Evolutionary conservation across 2,329 filamentous ascomycete genomes (phyloP).

Genomic region (Monilinia vaccinii-corymbosi): DNA sequence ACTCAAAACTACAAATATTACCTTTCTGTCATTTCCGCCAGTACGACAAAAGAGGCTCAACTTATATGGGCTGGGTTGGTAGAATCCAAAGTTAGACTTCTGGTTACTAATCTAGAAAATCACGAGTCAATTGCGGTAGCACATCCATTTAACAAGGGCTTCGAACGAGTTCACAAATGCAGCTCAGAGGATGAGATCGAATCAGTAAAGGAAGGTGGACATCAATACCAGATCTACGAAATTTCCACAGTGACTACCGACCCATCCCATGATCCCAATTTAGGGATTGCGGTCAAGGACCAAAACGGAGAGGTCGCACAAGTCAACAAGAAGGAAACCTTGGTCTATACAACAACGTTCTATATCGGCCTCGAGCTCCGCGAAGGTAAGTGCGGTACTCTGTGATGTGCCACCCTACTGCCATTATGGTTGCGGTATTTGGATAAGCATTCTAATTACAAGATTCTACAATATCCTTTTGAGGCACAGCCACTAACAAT

Average conservation of each 20-base stretch:
- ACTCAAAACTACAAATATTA: slow-evolving; percentile 93
- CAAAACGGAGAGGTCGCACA: slow-evolving; percentile 26
- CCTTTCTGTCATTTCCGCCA: slow-evolving; percentile 75
- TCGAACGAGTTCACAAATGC: slow-evolving; percentile 71
- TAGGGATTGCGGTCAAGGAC: slow-evolving; percentile 33
- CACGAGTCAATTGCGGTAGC: slow-evolving; percentile 74
- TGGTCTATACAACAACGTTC: slow-evolving; percentile 80
- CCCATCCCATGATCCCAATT: slow-evolving; percentile 36
- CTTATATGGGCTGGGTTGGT: slow-evolving; percentile 85
- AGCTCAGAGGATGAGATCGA: slow-evolving; percentile 51
- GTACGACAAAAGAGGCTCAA: slow-evolving; percentile 74
- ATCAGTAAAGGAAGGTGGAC: slow-evolving; percentile 51
- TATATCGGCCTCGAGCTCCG: slow-evolving; percentile 83
- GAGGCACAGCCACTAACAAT: slow-evolving; percentile 29
- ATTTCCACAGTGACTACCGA: slow-evolving; percentile 27
- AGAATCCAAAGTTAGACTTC: slow-evolving; percentile 81
- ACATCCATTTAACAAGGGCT: slow-evolving; percentile 87
- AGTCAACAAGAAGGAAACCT: slow-evolving; percentile 24
- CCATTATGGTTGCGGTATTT: background rate
- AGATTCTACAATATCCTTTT: background rate
- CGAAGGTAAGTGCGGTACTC: slow-evolving; percentile 47
- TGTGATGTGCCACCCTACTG: background rate
- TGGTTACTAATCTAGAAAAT: slow-evolving; percentile 75
- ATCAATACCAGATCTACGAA: slow-evolving; percentile 44
- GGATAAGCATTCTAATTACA: background rate